Base-by-base conservation (phyloP, 2,329 filamentous ascomycete species). In the Aureobasidium sp. region DNA sequence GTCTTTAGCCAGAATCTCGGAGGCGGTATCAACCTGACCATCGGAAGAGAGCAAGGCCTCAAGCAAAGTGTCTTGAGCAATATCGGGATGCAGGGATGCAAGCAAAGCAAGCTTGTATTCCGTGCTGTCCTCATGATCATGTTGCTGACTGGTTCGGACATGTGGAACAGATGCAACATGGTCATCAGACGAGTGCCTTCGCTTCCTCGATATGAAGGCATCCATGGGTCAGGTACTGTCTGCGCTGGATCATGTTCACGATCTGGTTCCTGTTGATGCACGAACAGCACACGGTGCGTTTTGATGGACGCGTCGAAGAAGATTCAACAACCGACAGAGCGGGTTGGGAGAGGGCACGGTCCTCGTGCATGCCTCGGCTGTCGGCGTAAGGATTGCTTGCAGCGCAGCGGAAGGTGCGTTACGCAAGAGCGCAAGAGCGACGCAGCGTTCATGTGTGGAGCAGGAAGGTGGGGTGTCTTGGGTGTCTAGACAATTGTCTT, bases 91-190 rank as follows among this genome's bases (percentile, higher is more conserved):
- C 0, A 97, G 76, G 0, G 94, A 97, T 2, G 87, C 83, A 3
- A 99, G 77, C 1, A 96, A 78, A 1, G 91, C 91, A 15, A 99
- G 77, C 70, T 97, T 97, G 68, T 95, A 79, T 65, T 97, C 94
- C 0, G 94, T 99, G 1, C 89, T 86, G 50, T 96, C 89, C 17
- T 91, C 85, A 17, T 85, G 82, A n/a, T 73, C 65, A 29, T 65
- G 70, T 33, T 58, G 48, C 22, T 65, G 44, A 47, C 45, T 29
- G 29, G 14, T n/a, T 31, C 49, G 50, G 35, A 14, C 39, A 40
- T 22, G 7, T 17, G n/a, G 27, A 27, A n/a, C 3, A 53, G 47
- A 33, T 9, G 29, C 33, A 35, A 14, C 19, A 12, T n/a, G 8
- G 14, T 27, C 45, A 45, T 31, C 47, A 68, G 58, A 66, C 64